phyloP scores from a whole-genome alignment of 192 early-diverging fungal species.

The Rhizoclosmatium sp. region DNA sequence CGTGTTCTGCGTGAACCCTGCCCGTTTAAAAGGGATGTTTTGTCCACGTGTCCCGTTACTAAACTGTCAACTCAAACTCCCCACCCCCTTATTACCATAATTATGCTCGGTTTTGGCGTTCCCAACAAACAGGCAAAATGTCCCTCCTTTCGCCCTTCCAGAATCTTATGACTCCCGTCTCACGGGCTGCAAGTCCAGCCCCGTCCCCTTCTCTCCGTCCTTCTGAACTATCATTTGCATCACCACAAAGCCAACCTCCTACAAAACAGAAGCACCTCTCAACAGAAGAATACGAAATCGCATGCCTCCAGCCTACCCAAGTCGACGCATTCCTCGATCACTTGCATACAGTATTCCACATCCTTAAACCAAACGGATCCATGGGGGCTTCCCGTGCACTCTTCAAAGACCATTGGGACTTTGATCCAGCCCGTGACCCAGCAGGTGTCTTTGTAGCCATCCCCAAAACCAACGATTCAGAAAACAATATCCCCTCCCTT shows the following conservation, averaged over 20 bases:
- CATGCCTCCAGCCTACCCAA: background rate
- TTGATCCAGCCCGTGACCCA: conserved; percentile 19
- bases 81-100: too few species aligned
- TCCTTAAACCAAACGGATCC: conserved; percentile 34
- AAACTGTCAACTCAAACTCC: too few species aligned
- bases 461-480: background rate
- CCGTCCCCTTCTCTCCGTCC: background rate
- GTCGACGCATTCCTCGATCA: conserved; percentile 36
- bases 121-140: too few species aligned
- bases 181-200: conserved; percentile 1
- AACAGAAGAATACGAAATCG: conserved; percentile 14
- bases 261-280: too few species aligned
- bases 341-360: conserved; percentile 32
- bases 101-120: too few species aligned
- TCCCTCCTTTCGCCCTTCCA: conserved; percentile 19
- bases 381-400: conserved; percentile 30
- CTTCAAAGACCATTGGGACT: conserved; percentile 37
- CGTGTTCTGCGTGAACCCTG: too few species aligned
- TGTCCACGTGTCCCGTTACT: too few species aligned
- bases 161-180: conserved; percentile 23
- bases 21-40: too few species aligned
- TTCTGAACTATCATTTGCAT: background rate
- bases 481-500: background rate
- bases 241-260: too few species aligned
- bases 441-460: conserved; percentile 27